Evolutionary conservation across 2,329 filamentous ascomycete species (phyloP).

Genomic region (Teratosphaeria pseudoeucalypti): DNA sequence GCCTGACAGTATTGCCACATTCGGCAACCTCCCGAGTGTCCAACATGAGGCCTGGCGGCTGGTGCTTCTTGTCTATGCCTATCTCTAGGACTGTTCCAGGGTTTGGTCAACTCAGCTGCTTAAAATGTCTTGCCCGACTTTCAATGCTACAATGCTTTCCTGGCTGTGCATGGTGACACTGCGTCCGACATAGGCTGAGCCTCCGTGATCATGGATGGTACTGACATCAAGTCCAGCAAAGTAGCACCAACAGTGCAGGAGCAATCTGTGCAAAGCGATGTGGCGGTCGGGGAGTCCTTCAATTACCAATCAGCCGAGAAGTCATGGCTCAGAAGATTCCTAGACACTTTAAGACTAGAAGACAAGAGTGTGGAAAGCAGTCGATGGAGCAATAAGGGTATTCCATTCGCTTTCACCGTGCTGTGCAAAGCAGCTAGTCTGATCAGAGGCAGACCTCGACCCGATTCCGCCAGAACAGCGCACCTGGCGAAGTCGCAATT

Average conservation of each 20-base stretch:
- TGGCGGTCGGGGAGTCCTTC: background rate
- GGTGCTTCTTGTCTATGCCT: background rate
- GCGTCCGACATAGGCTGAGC: background rate
- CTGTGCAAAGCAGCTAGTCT: background rate
- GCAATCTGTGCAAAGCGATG: background rate
- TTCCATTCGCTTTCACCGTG: too few species aligned
- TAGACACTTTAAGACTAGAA: slow-evolving; percentile 11
- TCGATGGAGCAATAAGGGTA: slow-evolving; percentile 6
- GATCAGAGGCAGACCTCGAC: slow-evolving; percentile 4
- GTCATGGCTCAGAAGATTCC: background rate
- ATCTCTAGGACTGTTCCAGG: background rate
- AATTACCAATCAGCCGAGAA: background rate
- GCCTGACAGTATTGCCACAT: background rate
- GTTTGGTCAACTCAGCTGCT: background rate
- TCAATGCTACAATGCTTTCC: background rate
- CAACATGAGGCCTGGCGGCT: background rate
- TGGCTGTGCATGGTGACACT: background rate
- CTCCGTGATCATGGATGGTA: background rate
- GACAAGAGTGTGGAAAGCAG: background rate
- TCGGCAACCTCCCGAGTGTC: background rate
- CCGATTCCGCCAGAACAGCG: slow-evolving; percentile 6
- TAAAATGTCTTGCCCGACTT: background rate
- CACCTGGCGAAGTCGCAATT: slow-evolving; percentile 10
- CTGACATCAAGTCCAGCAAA: background rate
- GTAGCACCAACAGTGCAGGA: background rate